phyloP scores from a whole-genome alignment of 768 basidiomycete genomes.

The Krasilnikovozyma curviuscula region DNA sequence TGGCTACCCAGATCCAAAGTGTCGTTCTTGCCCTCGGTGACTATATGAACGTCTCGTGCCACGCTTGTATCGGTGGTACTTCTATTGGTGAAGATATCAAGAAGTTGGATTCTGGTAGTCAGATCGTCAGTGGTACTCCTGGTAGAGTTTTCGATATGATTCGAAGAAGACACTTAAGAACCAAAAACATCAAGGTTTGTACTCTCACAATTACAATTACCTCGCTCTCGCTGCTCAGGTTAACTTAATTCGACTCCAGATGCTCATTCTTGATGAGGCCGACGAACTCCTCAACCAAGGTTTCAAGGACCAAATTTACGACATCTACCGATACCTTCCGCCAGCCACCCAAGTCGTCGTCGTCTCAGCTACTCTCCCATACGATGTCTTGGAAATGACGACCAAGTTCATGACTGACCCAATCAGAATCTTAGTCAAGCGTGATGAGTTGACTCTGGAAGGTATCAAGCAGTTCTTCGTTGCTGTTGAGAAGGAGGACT shows the following conservation, averaged over 20 bases:
- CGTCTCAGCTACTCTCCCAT: conserved; percentile 84
- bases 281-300: conserved; percentile 94
- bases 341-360: conserved; percentile 80
- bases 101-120: conserved; percentile 91
- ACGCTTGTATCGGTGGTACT: conserved; percentile 93
- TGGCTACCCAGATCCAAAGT: conserved; percentile 97
- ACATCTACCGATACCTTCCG: conserved; percentile 91
- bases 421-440: conserved; percentile 93
- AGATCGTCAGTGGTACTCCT: conserved; percentile 91
- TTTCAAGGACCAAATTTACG: conserved; percentile 98
- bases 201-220: neutral
- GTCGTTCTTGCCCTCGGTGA: conserved; percentile 90
- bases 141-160: conserved; percentile 82
- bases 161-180: too few relatives aligned
- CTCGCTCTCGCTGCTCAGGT: neutral
- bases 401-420: conserved; percentile 97
- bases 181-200: too few relatives aligned
- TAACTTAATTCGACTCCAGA: conserved; percentile 50
- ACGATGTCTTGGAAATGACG: conserved; percentile 96
- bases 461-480: conserved; percentile 38
- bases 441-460: conserved; percentile 94
- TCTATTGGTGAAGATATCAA: conserved; percentile 94
- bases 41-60: conserved; percentile 98
- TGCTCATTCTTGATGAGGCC: conserved; percentile 35
- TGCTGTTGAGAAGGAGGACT: conserved; percentile 97